Evolutionary conservation across 306 rosid genomes (phyloP).

Genomic region (Gleditsia sinensis): DNA sequence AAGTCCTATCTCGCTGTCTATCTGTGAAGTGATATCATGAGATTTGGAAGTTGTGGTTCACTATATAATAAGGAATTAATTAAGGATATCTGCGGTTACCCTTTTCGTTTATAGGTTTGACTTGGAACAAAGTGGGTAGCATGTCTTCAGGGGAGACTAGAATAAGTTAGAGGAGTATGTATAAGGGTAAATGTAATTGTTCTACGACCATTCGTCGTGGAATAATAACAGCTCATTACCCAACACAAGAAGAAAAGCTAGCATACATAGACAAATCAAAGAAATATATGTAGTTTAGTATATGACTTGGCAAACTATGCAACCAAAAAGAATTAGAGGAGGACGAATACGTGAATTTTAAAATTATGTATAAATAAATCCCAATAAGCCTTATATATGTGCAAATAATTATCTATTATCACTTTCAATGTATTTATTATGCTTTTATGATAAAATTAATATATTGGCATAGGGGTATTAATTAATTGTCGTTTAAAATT

Average conservation of each 20-base stretch:
- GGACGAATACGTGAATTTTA: no score
- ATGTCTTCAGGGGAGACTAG: background rate
- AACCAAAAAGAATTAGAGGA: no score
- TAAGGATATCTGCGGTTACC: background rate
- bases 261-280: no score
- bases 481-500: no score
- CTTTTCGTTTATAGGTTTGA: background rate
- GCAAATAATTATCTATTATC: background rate
- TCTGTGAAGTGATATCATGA: background rate
- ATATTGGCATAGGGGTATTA: no score
- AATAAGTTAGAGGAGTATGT: no score
- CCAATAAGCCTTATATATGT: background rate
- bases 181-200: background rate
- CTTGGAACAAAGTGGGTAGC: background rate
- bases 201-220: background rate
- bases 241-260: background rate
- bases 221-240: background rate
- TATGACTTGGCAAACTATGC: background rate
- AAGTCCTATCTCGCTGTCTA: background rate
- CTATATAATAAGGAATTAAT: background rate
- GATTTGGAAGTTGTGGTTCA: background rate
- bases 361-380: no score
- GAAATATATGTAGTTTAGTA: background rate
- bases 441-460: no score
- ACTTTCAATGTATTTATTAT: no score